These are phyloP conservation scores for Neurospora hispaniola DNA, from an alignment of 495 filamentous ascomycete genomes.

Conservation along the genomic window DNA sequence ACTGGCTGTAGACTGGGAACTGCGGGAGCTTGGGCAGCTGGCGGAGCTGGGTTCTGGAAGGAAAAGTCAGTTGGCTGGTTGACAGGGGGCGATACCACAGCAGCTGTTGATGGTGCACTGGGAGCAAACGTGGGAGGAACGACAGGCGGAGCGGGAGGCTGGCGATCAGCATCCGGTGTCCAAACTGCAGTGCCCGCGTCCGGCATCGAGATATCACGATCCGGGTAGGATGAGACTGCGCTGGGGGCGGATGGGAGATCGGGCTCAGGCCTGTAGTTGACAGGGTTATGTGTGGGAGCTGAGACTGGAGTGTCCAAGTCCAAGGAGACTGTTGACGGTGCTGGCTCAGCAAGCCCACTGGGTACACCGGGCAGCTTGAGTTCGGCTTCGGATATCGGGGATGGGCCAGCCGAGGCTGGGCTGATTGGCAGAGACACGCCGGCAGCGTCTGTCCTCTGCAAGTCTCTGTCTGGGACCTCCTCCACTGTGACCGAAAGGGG, in stretches of 20 bases:
- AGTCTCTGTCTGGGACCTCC: slow-evolving; percentile 38
- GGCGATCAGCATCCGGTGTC: slow-evolving; percentile 3
- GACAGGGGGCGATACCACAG: slow-evolving; percentile 19
- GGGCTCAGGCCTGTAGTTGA: slow-evolving; percentile 10
- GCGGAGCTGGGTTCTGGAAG: slow-evolving; percentile 12
- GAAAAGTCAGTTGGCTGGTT: slow-evolving; percentile 13
- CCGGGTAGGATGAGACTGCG: slow-evolving; percentile 7
- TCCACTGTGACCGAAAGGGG: slow-evolving; percentile 50
- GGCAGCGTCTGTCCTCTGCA: slow-evolving; percentile 19
- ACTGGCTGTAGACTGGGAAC: not conserved
- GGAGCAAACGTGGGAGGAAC: slow-evolving; percentile 22
- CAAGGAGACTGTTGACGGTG: slow-evolving; percentile 17
- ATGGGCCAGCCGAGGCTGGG: slow-evolving; percentile 29
- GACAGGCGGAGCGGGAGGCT: slow-evolving; percentile 8
- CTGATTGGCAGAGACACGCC: slow-evolving; percentile 28
- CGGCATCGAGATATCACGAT: slow-evolving; percentile 9
- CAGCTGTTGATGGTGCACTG: slow-evolving; percentile 14
- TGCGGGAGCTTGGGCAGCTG: slow-evolving; percentile 6
- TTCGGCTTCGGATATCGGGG: slow-evolving; percentile 26
- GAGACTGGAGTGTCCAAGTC: slow-evolving; percentile 13
- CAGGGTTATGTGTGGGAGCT: slow-evolving; percentile 11
- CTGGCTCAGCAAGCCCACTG: slow-evolving; percentile 18
- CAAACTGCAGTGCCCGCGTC: slow-evolving; percentile 1
- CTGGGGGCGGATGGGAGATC: slow-evolving; percentile 9
- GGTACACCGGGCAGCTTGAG: slow-evolving; percentile 23